Base-by-base conservation (phyloP, 2,329 filamentous ascomycete genomes). In the Amphichorda felina region DNA sequence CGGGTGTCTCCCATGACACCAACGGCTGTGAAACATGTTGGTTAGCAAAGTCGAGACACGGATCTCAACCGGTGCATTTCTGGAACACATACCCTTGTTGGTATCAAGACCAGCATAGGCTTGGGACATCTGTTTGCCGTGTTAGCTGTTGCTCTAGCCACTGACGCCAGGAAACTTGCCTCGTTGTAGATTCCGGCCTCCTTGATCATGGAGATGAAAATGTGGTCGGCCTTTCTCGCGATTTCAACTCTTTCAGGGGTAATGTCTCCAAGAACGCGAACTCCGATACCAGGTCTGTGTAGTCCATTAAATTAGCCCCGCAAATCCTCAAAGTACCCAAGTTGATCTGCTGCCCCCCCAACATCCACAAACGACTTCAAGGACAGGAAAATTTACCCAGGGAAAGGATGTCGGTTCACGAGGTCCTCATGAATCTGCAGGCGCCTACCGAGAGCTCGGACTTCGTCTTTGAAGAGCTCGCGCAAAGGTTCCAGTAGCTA, bases 191-290 rank as follows among this genome's bases (percentile, higher is more conserved):
- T 56, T 9, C 82, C 82, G 0, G 79, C 79, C 38, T 73, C 71
- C 48, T 64, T 68, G 59, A 89, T 88, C 68, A 79, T 77, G 42
- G 70, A 68, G 45, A 88, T 86, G 60, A 83, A 88, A 50, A 89
- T 88, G 50, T 75, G 52, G 49, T 88, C 84, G 2, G 82, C 83
- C 52, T 82, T 66, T n/a, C 83, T 64, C 2, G 76, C 84, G 43
- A 94, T 91, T 37, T 75, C 74, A 13, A 94, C 80, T 29, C 81
- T 74, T 52, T 88, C 82, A 2, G 68, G 70, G 2, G 84, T 94
- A 11, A 94, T 79, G 46, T 93, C 87, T 25, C 88, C 88, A 1
- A 94, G 64, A 40, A 94, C 80, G 36, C 84, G 72, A 45, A 91
- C 82, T 11, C 73, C 85, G 41, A 93, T 75, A 35, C 60, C 71